A percentile compares a stretch with the other conserved stretches of the same genome.
Conservation (phyloP, 2,329 filamentous ascomycete genomes). For the Chaetomiaceae sp. region DNA sequence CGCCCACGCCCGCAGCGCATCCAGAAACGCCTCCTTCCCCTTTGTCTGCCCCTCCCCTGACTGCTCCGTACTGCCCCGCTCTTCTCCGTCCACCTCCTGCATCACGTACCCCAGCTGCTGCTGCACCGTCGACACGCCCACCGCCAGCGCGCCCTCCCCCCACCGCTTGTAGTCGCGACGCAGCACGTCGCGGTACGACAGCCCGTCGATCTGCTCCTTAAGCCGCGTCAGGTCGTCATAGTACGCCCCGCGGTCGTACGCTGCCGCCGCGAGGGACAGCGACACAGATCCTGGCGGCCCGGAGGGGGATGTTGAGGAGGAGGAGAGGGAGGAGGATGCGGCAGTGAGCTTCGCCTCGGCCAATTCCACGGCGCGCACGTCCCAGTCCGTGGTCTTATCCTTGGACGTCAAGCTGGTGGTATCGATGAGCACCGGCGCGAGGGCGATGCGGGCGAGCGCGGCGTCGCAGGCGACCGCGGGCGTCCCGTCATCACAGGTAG, state of each 20-base stretch:
- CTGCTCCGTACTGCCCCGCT: too few species aligned
- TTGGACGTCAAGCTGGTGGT: slow-evolving; percentile 58
- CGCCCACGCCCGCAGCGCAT: slow-evolving; percentile 46
- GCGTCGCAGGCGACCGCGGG: slow-evolving; percentile 27
- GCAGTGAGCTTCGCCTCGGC: slow-evolving; percentile 51
- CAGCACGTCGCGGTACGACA: slow-evolving; percentile 61
- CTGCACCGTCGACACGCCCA: slow-evolving; percentile 64
- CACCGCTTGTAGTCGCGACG: slow-evolving; percentile 84
- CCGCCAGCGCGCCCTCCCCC: slow-evolving; percentile 47
- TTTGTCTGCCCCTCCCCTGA: slow-evolving; percentile 22
- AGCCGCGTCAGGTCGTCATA: slow-evolving; percentile 55
- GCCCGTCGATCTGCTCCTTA: slow-evolving; percentile 58
- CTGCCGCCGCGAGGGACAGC: too few species aligned
- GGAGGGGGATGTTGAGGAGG: background rate
- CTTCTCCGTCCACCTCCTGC: slow-evolving; percentile 39
- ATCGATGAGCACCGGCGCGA: slow-evolving; percentile 69
- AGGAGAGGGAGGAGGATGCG: too few species aligned
- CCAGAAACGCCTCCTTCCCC: slow-evolving; percentile 36
- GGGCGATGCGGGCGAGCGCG: slow-evolving; percentile 57
- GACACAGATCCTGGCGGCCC: background rate
- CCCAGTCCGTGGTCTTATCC: slow-evolving; percentile 59
- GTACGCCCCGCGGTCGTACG: slow-evolving; percentile 52
- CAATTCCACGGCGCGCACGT: slow-evolving; percentile 51
- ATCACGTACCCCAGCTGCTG: slow-evolving; percentile 57
- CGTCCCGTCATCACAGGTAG: background rate